Evolutionary conservation across 495 filamentous ascomycete species (phyloP), one percentile per base, ranked within the genome.

Genomic region (Trichoderma parareesei): DNA sequence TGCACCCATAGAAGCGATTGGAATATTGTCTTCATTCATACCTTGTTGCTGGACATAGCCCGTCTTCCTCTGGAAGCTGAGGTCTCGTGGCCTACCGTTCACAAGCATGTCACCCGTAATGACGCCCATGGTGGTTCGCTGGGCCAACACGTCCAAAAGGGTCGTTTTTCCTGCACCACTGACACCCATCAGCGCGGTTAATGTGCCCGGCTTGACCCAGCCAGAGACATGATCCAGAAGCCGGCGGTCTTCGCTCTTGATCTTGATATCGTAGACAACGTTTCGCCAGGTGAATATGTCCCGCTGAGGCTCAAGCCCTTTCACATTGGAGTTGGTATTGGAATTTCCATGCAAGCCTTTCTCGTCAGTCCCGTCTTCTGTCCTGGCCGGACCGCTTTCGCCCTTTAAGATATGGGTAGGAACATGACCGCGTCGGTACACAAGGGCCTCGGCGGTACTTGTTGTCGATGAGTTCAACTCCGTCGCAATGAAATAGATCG

Each of bases 31-130:
- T 41, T 27, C n/a, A 5, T 46, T 63, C 1, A 46, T 76, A 77
- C 91, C 92, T 72, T 95, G 89, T 70, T 97, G 92, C 71, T 97
- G 90, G 16, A 91, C 92, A 70, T 96, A 96, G 16, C 91, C 92
- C 2, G 89, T 93, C 73, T 91, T 89, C 2, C 91, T 84, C 68
- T 91, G 89, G 75, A 95, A 94, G 3, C 85, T 87, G 7, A 82
- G 78, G 62, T 89, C 88, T 9, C 86, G 82, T 37, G 79, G 83
- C 13, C 78, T 78, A 0, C 88, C 90, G 66, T 92, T 86, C 5
- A 96, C 85, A 0, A 90, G 73, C 81, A 92, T 90, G 55, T 90
- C 84, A 9, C 91, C 91, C 27, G 80, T 84, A 53, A 92, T 79
- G 6, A 88, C 80, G 44, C 88, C 89, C 70, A 81, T 81, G 38